phyloP scores from a whole-genome alignment of 345 rosid species.

The Salix exigua region DNA sequence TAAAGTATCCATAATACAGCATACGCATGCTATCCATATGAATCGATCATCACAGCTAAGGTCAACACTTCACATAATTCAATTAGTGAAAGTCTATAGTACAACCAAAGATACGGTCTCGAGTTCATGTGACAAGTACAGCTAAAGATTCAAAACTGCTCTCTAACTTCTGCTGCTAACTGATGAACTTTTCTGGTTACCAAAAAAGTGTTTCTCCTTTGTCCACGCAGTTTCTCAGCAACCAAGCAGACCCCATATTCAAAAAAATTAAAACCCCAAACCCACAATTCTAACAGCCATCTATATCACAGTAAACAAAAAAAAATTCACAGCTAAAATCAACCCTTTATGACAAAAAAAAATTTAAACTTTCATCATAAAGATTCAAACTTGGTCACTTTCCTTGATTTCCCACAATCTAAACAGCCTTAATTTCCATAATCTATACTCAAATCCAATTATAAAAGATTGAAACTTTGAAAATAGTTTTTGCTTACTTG shows the following conservation, averaged over 20 bases:
- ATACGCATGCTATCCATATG: neutral
- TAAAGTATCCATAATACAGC: neutral
- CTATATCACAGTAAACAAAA: neutral
- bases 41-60: neutral
- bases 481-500: neutral
- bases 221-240: neutral
- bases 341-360: neutral
- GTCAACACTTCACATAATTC: neutral
- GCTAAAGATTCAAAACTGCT: neutral
- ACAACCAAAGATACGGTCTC: neutral
- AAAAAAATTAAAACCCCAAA: neutral
- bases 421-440: neutral
- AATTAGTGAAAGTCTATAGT: neutral
- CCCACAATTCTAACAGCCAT: neutral
- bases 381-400: neutral
- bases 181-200: neutral
- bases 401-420: neutral
- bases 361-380: neutral
- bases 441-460: neutral
- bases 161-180: neutral
- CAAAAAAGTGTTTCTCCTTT: neutral
- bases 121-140: neutral
- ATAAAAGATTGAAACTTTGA: neutral
- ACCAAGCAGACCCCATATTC: neutral
- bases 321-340: neutral